Conservation (phyloP, 352 stramenopile genomes). For the Pythium aphanidermatum region DNA sequence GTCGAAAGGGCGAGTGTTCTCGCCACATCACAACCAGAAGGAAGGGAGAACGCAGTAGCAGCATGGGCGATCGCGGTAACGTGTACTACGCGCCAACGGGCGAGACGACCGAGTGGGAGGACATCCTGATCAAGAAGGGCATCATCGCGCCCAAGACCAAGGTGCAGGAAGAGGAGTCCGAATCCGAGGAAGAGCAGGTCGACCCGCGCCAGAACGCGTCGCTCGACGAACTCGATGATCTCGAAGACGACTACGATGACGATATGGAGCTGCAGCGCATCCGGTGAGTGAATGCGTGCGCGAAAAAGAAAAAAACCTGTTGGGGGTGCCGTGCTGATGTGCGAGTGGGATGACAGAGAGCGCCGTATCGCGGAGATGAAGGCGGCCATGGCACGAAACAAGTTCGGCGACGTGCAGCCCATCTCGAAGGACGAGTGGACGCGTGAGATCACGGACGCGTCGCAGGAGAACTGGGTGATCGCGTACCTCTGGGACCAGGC, state of each 20-base stretch:
- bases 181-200: conserved; percentile 57
- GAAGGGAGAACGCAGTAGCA: background rate
- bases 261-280: conserved; percentile 71
- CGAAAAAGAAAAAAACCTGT: background rate
- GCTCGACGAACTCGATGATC: conserved; percentile 79
- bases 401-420: conserved; percentile 86
- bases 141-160: conserved; percentile 88
- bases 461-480: conserved; percentile 85
- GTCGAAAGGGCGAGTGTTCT: background rate
- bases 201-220: conserved; percentile 76
- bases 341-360: conserved; percentile 27
- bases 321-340: too few species aligned
- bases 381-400: conserved; percentile 67
- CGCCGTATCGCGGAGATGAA: conserved; percentile 87
- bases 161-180: conserved; percentile 66
- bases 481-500: conserved; percentile 87
- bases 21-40: conserved; percentile 1
- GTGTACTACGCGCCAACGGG: conserved; percentile 83
- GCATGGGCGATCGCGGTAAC: conserved; percentile 67
- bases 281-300: conserved; percentile 16
- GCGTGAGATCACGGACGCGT: conserved; percentile 87
- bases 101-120: conserved; percentile 88
- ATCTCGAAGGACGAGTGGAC: conserved; percentile 93
- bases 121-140: conserved; percentile 86
- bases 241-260: conserved; percentile 88